Conservation (phyloP, 805 yeast genomes). For the Helenozyma baotianmanensis region DNA sequence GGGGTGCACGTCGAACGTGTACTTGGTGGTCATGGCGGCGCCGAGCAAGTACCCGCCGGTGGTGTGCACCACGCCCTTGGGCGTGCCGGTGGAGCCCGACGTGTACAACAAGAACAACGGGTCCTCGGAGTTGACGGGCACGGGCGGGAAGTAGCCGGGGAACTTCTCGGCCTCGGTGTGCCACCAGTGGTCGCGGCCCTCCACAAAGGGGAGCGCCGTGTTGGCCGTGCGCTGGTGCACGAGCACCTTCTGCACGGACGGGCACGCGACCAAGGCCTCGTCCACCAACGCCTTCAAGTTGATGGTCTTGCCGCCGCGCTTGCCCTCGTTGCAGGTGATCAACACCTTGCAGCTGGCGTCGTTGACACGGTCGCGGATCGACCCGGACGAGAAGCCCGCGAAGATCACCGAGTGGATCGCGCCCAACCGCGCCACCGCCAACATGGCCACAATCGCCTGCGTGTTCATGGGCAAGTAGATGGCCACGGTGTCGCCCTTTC, state of each 20-base stretch:
- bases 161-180: conserved; percentile 63
- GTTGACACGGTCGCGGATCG: conserved; percentile 64
- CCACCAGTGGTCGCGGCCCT: conserved; percentile 73
- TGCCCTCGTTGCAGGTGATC: conserved; percentile 77
- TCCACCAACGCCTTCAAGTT: conserved; percentile 80
- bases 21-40: conserved; percentile 69
- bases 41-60: conserved; percentile 78
- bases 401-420: conserved; percentile 82
- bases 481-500: conserved; percentile 82
- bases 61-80: conserved; percentile 80
- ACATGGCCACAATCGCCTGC: conserved; percentile 67
- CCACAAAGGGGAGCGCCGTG: conserved; percentile 43
- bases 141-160: conserved; percentile 68
- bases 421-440: conserved; percentile 77
- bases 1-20: conserved; percentile 70
- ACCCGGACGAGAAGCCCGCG: conserved; percentile 78
- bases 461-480: conserved; percentile 85
- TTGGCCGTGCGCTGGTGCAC: conserved; percentile 74
- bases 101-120: conserved; percentile 78
- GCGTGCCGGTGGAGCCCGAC: conserved; percentile 85
- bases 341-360: conserved; percentile 71
- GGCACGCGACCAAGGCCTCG: conserved; percentile 66
- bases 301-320: conserved; percentile 77
- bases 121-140: conserved; percentile 73
- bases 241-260: conserved; percentile 62